phyloP scores from a whole-genome alignment of 345 rosid genomes.

The Linum trigynum region DNA sequence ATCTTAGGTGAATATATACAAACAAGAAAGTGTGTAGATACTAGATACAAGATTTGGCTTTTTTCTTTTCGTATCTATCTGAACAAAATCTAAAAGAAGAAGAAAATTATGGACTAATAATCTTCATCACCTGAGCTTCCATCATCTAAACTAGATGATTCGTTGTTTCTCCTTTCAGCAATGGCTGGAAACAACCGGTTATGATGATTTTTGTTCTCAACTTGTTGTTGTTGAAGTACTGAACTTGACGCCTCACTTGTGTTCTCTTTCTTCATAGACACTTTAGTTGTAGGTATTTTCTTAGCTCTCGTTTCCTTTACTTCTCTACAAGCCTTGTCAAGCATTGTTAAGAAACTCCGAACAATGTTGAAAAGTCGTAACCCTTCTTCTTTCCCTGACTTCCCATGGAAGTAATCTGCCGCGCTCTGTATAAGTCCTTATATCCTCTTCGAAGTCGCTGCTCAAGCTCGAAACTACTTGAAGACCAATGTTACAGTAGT shows the following conservation, averaged over 20 bases:
- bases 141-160: constrained; percentile 49
- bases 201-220: constrained; percentile 20
- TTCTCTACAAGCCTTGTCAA: constrained; percentile 66
- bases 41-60: background rate
- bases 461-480: too few species aligned
- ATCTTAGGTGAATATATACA: background rate
- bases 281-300: constrained; percentile 21
- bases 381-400: constrained; percentile 67
- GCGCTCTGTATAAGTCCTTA: constrained; percentile 55
- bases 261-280: background rate
- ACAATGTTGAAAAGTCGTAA: constrained; percentile 63
- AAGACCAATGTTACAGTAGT: too few species aligned
- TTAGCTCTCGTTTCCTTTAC: constrained; percentile 32
- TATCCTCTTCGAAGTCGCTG: too few species aligned
- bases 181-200: constrained; percentile 61
- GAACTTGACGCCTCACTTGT: constrained; percentile 12
- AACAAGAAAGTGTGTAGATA: background rate
- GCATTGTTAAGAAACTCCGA: constrained; percentile 65
- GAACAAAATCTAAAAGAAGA: constrained; percentile 13
- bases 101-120: background rate
- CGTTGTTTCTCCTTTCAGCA: constrained; percentile 35
- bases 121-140: constrained; percentile 19
- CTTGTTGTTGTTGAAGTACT: constrained; percentile 26
- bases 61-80: background rate
- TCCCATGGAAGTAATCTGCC: constrained; percentile 79